Percentiles rank a stretch among this genome's conserved stretches.
phyloP scores from a whole-genome alignment of 108 stramenopile species.

The Discostella stelligeroides region DNA sequence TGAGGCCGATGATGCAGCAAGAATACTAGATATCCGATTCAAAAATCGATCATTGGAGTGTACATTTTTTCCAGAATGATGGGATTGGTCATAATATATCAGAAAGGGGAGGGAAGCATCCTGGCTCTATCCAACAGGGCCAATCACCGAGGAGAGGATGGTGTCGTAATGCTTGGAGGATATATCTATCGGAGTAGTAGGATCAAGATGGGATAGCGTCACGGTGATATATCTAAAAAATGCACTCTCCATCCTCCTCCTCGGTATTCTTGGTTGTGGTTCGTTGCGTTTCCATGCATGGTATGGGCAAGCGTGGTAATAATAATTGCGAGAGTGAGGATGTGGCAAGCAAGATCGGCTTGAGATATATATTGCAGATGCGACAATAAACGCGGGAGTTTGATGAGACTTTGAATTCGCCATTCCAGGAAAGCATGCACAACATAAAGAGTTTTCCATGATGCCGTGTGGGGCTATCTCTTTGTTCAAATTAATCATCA shows the following conservation, averaged over 20 bases:
- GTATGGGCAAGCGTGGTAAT: background rate
- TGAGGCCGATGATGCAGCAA: constrained; percentile 38
- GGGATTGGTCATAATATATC: constrained; percentile 18
- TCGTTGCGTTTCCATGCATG: background rate
- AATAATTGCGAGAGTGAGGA: background rate
- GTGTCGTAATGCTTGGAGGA: constrained; percentile 64
- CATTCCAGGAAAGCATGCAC: constrained; percentile 13
- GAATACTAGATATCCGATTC: constrained; percentile 59
- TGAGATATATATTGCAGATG: background rate
- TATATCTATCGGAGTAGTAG: constrained; percentile 61
- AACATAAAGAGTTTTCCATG: constrained; percentile 9
- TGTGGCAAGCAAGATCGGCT: background rate
- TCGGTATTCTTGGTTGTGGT: background rate
- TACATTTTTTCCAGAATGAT: background rate
- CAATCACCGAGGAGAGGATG: constrained; percentile 62
- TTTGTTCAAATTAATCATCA: no score
- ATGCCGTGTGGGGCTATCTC: background rate
- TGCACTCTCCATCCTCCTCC: constrained; percentile 8
- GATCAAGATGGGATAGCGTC: constrained; percentile 40
- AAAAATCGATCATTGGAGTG: constrained; percentile 43
- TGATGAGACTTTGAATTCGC: background rate
- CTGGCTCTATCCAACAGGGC: constrained; percentile 48
- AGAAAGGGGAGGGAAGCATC: constrained; percentile 51
- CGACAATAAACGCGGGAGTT: constrained; percentile 15
- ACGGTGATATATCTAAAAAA: constrained; percentile 40